Evolutionary conservation across 2,329 filamentous ascomycete genomes (phyloP).

Genomic region (Parafenestella ontariensis): DNA sequence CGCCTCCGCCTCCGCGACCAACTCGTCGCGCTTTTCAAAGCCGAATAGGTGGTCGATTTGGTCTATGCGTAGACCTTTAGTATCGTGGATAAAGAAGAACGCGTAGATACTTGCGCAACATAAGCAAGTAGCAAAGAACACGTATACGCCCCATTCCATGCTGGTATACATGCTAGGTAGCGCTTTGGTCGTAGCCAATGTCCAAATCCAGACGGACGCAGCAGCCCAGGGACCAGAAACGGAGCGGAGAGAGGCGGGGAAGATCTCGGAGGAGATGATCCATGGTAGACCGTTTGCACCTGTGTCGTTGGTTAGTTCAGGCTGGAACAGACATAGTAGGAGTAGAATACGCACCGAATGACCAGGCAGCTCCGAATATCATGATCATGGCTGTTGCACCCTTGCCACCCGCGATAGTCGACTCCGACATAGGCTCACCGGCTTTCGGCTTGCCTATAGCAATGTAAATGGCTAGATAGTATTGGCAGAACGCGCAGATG

Average conservation of each 20-base stretch:
- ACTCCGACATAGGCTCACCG: slow-evolving; percentile 36
- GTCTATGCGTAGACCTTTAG: slow-evolving; percentile 48
- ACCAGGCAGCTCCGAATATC: slow-evolving; percentile 44
- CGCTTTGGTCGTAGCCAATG: slow-evolving; percentile 50
- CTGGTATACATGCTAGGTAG: slow-evolving; percentile 51
- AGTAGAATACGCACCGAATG: neutral
- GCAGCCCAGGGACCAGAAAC: slow-evolving; percentile 49
- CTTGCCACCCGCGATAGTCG: slow-evolving; percentile 47
- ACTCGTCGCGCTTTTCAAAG: slow-evolving; percentile 28
- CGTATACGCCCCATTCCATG: slow-evolving; percentile 49
- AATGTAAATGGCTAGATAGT: slow-evolving; percentile 49
- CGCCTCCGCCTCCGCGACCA: neutral
- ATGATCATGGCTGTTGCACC: slow-evolving; percentile 51
- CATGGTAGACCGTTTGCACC: slow-evolving; percentile 52
- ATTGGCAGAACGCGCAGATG: slow-evolving; percentile 46
- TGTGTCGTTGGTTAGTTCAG: slow-evolving; percentile 30
- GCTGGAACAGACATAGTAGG: no score
- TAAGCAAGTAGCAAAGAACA: slow-evolving; percentile 51
- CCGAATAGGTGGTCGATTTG: slow-evolving; percentile 50
- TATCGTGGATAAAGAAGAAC: slow-evolving; percentile 52
- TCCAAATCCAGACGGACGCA: slow-evolving; percentile 49
- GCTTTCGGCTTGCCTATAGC: slow-evolving; percentile 42
- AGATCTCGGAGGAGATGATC: slow-evolving; percentile 55
- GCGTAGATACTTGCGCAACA: slow-evolving; percentile 48
- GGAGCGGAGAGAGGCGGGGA: slow-evolving; percentile 48